Evolutionary conservation across 495 filamentous ascomycete genomes (phyloP), one percentile per base, ranked within the genome.

Genomic region (Acidiella bohemica): DNA sequence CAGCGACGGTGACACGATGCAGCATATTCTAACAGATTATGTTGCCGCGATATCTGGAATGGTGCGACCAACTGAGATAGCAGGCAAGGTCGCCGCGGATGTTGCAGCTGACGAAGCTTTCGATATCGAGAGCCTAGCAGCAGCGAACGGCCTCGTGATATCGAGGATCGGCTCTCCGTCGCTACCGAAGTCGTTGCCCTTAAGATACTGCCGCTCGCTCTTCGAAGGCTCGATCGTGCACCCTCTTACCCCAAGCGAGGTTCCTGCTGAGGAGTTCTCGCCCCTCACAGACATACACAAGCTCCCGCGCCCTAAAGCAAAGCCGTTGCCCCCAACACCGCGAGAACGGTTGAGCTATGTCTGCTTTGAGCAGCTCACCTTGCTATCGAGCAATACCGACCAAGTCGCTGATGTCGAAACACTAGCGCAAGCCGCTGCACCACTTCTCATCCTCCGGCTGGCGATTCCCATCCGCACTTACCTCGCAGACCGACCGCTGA

Each of bases 401-500:
- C 55, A 22, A 47, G 58, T 62, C 0, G 47, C 56, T 14, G 50
- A 71, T 10, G 59, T 64, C 39, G 61, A 73, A 26, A 57, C 73
- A 6, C 72, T 97, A 17, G 81, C 88, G 0, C 71, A 76, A 50
- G 80, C 80, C 1, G 74, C 80, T 2, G 78, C 83, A 2, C 85
- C 87, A 0, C 90, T 84, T 47, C 65, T 96, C 0, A 82, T 96
- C 34, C 67, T 93, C 4, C 77, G 90, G 4, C 75, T 75, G 18
- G 84, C 81, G 1, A 64, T 93, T 6, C 75, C 84, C 1, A 58
- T 97, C 21, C 75, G 84, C 35, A 66, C 76, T 3, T 95, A 93
- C 52, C 78, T 88, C 32, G 80, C 85, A 4, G 90, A 97, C 58
- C 90, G 95, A 52, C 90, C 90, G 12, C 65, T 97, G 9, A 69